Evolutionary conservation across 2,329 filamentous ascomycete genomes (phyloP), one percentile per base, ranked within the genome.

Genomic region (Fusarium zealandicum): DNA sequence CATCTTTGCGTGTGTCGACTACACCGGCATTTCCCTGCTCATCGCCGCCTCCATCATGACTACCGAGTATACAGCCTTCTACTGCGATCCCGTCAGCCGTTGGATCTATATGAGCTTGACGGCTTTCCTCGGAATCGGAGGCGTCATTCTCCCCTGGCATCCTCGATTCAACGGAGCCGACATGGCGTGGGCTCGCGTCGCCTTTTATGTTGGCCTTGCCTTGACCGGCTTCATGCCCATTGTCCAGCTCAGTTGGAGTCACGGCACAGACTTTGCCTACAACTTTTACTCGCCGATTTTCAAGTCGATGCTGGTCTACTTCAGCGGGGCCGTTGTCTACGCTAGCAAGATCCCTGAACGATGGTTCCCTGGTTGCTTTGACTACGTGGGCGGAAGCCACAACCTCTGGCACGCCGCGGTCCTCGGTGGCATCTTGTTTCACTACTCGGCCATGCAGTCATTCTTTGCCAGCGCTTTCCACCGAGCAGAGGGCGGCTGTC

Each of bases 341-440:
- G 93, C 93, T 9, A 92, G 88, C 72, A 93, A 96, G 74, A 82
- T 96, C 1, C 95, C 95, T 2, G 95, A 99, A 78, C 83, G 93
- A 57, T 99, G 92, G 90, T 89, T 82, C 65, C 95, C 95, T 0
- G 95, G 95, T 42, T 85, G 89, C 71, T 99, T 99, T 67, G 95
- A 99, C 75, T 98, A 98, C 72, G 82, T 96, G 33, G 95, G 95
- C 32, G 93, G 92, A 38, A 96, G 91, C 73, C 95, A 99, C 76
- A 99, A 99, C 74, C 86, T 99, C 53, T 99, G 95, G 95, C 95
- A 99, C 74, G 76, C 96, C 28, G 95, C 95, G 7, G 95, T 99
- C 10, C 79, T 99, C 22, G 92, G 93, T 13, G 95, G 95, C 10
- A 99, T 99, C 52, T 75, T 98, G n/a, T 98, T 96, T 73, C 95